Conservation (phyloP, 2,329 filamentous ascomycete species). For the Diaporthe amygdali region DNA sequence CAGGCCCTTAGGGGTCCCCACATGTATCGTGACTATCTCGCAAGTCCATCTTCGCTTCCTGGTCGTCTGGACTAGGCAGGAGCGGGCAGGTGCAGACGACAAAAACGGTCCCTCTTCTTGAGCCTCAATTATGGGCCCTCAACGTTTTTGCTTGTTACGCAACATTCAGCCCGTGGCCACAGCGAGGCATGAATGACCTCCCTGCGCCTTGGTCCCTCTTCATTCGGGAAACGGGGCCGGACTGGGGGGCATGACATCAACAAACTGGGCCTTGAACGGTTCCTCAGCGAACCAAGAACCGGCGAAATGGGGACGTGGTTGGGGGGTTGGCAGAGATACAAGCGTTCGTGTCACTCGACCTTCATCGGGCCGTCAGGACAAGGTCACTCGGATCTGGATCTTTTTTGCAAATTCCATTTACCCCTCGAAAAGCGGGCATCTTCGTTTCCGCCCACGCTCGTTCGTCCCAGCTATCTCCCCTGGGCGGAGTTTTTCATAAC, state of each 20-base stretch:
- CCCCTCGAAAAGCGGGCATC: constrained; percentile 21
- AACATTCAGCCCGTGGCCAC: neutral
- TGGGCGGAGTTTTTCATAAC: neutral
- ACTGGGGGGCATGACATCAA: neutral
- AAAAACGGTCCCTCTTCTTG: neutral
- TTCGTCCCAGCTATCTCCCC: constrained; percentile 1
- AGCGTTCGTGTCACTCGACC: constrained; percentile 6
- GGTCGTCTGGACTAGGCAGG: constrained; percentile 8
- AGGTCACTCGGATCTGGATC: constrained; percentile 3
- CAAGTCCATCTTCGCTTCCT: neutral
- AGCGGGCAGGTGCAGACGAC: constrained; percentile 9
- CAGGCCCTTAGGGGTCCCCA: neutral
- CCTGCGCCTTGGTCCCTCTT: neutral
- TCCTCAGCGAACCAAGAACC: neutral
- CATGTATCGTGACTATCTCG: neutral
- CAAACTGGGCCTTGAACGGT: neutral
- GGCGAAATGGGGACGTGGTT: neutral
- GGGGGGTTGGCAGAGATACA: neutral
- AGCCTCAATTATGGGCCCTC: constrained; percentile 2
- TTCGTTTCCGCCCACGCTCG: neutral
- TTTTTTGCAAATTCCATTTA: neutral
- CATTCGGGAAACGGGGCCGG: constrained; percentile 3
- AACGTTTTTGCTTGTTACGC: neutral
- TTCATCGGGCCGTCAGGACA: neutral
- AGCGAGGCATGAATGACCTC: neutral